A percentile compares a stretch with the other conserved stretches of the same genome.
Evolutionary conservation across 73 alveolate genomes (phyloP).

Genomic region (Breviolum minutum): DNA sequence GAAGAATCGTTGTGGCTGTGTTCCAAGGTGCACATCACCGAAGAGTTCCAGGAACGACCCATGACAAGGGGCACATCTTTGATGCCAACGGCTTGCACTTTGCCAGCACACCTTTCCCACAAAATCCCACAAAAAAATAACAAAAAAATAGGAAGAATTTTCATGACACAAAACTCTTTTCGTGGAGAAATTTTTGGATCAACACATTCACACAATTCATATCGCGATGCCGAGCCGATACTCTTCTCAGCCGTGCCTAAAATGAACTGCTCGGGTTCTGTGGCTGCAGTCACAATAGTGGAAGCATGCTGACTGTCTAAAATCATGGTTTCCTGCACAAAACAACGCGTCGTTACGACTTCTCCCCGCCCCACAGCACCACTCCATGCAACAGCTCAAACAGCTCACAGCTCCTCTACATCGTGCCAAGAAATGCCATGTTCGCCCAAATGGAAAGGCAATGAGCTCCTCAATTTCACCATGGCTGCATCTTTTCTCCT

Average conservation of each 20-base stretch:
- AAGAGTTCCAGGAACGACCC: no score
- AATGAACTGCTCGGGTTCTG: slow-evolving; percentile 18
- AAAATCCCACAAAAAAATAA: no score
- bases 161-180: not conserved
- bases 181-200: not conserved
- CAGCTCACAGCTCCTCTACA: not conserved
- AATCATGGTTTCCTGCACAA: not conserved
- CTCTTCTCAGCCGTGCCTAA: not conserved
- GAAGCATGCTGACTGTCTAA: slow-evolving; percentile 8
- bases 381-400: no score
- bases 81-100: slow-evolving; percentile 1
- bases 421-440: slow-evolving; percentile 47
- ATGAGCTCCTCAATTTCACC: not conserved
- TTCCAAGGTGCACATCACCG: not conserved
- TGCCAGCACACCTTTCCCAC: not conserved
- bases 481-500: not conserved
- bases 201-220: not conserved
- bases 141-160: not conserved
- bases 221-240: not conserved
- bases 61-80: slow-evolving; percentile 24
- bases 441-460: not conserved
- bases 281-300: not conserved
- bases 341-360: not conserved
- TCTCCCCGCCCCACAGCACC: not conserved
- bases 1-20: not conserved